Percentiles rank a stretch among this genome's conserved stretches.
phyloP scores from a whole-genome alignment of 2,329 filamentous ascomycete species.

The Dothistroma septosporum region DNA sequence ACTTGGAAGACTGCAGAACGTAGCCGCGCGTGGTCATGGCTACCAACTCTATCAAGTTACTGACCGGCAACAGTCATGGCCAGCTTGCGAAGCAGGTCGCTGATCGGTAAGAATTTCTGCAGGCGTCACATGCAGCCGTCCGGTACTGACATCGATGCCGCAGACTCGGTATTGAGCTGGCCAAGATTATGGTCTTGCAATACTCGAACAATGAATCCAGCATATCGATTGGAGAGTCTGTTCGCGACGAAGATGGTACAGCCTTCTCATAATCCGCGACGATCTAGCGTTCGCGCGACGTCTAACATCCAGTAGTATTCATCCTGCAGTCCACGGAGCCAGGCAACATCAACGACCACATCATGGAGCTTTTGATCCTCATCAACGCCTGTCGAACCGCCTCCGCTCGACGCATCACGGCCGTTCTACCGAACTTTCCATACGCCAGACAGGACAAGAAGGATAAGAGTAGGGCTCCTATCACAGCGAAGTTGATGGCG shows the following conservation, averaged over 20 bases:
- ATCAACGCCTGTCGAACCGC: conserved; percentile 90
- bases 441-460: conserved; percentile 98
- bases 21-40: conserved; percentile 50
- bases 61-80: conserved; percentile 72
- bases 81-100: conserved; percentile 67
- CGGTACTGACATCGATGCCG: conserved; percentile 10
- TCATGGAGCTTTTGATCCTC: conserved; percentile 98
- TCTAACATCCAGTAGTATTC: conserved; percentile 58
- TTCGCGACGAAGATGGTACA: conserved; percentile 87
- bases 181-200: conserved; percentile 74
- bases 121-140: background rate
- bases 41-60: conserved; percentile 68
- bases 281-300: background rate
- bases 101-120: conserved; percentile 50
- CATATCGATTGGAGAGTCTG: conserved; percentile 92
- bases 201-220: conserved; percentile 85
- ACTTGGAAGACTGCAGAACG: background rate
- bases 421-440: conserved; percentile 92
- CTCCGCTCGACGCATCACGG: conserved; percentile 85
- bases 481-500: conserved; percentile 90
- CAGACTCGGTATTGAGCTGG: conserved; percentile 71
- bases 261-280: background rate
- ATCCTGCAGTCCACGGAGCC: conserved; percentile 93
- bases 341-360: conserved; percentile 93
- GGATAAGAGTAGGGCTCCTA: conserved; percentile 91